These are phyloP conservation scores for Blastocladiella emersonii DNA, from an alignment of 371 early-diverging fungal genomes.

Conservation along the genomic window DNA sequence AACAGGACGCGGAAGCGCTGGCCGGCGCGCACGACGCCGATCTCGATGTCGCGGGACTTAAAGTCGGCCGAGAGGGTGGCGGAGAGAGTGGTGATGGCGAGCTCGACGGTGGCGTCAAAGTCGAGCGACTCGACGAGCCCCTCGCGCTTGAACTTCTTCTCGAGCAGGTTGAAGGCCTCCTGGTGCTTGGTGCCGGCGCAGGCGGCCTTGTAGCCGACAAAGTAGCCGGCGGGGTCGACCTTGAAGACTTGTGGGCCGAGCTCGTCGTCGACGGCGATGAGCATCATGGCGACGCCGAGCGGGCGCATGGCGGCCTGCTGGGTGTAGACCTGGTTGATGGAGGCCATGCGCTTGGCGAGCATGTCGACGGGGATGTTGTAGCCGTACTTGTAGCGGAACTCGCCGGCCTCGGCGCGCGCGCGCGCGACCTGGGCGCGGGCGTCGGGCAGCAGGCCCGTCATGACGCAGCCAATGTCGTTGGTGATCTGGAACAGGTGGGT, in stretches of 20 bases:
- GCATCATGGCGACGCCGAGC: slow-evolving; percentile 92
- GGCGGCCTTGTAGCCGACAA: slow-evolving; percentile 90
- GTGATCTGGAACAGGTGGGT: slow-evolving; percentile 86
- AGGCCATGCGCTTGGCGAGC: slow-evolving; percentile 93
- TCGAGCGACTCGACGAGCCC: slow-evolving; percentile 37
- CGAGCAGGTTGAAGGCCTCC: slow-evolving; percentile 88
- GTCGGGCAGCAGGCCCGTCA: slow-evolving; percentile 93
- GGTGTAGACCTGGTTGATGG: slow-evolving; percentile 95
- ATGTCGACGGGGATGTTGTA: slow-evolving; percentile 93
- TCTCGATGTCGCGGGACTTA: slow-evolving; percentile 86
- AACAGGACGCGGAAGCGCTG: slow-evolving; percentile 64
- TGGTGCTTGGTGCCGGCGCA: slow-evolving; percentile 96
- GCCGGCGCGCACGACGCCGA: slow-evolving; percentile 70
- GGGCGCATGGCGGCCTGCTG: slow-evolving; percentile 98
- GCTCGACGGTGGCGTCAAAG: slow-evolving; percentile 81
- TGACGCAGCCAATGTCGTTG: slow-evolving; percentile 91
- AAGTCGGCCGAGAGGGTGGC: slow-evolving; percentile 83
- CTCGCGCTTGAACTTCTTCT: slow-evolving; percentile 79
- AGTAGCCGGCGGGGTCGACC: slow-evolving; percentile 96
- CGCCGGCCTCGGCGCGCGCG: slow-evolving; percentile 91
- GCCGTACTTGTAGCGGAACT: slow-evolving; percentile 95
- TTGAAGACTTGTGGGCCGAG: slow-evolving; percentile 92
- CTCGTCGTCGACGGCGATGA: slow-evolving; percentile 92
- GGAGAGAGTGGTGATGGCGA: slow-evolving; percentile 88
- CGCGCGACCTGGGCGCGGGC: slow-evolving; percentile 82